Percentiles rank a stretch among this genome's conserved stretches.
These are phyloP conservation scores for Verticillium nubilum DNA, from an alignment of 2,329 filamentous ascomycete species.

Conservation along the genomic window DNA sequence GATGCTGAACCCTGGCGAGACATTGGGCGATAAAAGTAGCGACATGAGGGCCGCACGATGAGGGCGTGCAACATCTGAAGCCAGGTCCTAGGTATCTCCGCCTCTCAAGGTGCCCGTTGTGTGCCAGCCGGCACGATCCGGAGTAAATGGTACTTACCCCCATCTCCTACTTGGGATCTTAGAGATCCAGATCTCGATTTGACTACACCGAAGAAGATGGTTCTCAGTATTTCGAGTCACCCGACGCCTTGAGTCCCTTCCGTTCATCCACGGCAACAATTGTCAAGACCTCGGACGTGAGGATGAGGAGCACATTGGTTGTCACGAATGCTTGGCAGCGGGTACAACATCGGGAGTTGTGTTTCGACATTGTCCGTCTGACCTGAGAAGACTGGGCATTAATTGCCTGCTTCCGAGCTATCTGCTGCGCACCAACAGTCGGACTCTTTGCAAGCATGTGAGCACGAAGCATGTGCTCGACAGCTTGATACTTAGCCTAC, in stretches of 20 bases:
- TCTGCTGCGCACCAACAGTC: background rate
- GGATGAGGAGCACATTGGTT: background rate
- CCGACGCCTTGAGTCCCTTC: background rate
- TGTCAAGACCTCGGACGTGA: background rate
- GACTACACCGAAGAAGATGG: background rate
- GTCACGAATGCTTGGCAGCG: background rate
- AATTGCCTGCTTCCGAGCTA: background rate
- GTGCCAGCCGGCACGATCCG: background rate
- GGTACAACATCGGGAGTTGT: background rate
- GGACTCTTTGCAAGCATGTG: background rate
- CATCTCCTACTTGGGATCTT: background rate
- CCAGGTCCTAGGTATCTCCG: background rate
- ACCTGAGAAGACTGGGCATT: background rate
- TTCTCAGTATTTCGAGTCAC: background rate
- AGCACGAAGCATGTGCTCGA: background rate
- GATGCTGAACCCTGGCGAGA: background rate
- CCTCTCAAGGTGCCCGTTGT: background rate
- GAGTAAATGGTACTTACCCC: background rate
- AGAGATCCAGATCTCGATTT: background rate
- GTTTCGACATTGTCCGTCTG: background rate
- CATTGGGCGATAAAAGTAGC: background rate
- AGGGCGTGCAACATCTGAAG: no score
- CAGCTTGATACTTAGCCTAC: background rate
- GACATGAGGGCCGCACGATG: background rate
- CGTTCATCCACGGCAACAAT: background rate